phyloP scores from a whole-genome alignment of 2,329 filamentous ascomycete genomes.

The Aurifilum marmelostoma region DNA sequence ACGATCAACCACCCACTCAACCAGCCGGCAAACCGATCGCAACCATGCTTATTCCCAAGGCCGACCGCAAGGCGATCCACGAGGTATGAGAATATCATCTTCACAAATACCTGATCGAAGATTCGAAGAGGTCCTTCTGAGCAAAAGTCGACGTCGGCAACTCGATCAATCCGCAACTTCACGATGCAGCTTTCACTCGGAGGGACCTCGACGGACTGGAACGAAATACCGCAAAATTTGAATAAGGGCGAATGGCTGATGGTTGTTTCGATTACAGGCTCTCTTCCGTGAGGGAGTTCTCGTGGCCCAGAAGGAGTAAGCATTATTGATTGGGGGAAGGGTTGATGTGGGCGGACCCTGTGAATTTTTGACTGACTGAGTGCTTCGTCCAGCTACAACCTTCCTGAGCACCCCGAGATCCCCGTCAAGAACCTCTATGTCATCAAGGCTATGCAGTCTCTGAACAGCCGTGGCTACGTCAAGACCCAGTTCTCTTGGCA shows the following conservation, averaged over 20 bases:
- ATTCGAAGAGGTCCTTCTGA: conserved; percentile 23
- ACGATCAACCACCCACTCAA: conserved; percentile 52
- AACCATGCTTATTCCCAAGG: conserved; percentile 98
- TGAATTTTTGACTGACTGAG: conserved; percentile 18
- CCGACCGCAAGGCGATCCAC: conserved; percentile 99
- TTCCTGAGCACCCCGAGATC: conserved; percentile 95
- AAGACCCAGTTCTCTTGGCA: conserved; percentile 99
- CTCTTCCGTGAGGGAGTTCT: conserved; percentile 93
- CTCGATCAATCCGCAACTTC: neutral
- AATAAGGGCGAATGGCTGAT: conserved; percentile 31
- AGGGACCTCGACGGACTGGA: conserved; percentile 12
- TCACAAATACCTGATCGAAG: conserved; percentile 12
- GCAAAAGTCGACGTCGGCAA: conserved; percentile 21
- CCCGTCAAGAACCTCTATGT: conserved; percentile 99
- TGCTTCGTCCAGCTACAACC: conserved; percentile 70
- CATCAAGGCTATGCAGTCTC: conserved; percentile 98
- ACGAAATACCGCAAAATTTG: neutral
- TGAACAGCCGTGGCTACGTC: conserved; percentile 96
- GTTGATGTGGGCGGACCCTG: neutral
- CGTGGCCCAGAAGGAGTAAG: conserved; percentile 90
- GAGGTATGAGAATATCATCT: conserved; percentile 53
- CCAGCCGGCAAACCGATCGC: conserved; percentile 52
- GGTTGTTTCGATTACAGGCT: conserved; percentile 43
- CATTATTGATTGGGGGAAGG: conserved; percentile 18
- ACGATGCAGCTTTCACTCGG: conserved; percentile 8